phyloP scores from a whole-genome alignment of 2,329 filamentous ascomycete genomes.

The Bipolaris cookei region DNA sequence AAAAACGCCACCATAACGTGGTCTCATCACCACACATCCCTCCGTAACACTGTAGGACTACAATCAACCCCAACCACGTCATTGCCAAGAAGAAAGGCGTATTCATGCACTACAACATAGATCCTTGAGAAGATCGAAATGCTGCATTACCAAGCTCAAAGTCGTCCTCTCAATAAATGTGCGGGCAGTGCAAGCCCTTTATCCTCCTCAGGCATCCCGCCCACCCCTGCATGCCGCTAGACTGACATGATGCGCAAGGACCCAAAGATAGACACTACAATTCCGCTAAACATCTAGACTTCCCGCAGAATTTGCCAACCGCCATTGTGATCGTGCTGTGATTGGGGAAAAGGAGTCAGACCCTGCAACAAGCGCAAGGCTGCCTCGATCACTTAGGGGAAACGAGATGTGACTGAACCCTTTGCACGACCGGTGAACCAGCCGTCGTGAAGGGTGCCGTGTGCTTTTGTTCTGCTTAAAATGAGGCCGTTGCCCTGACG shows the following conservation, averaged over 20 bases:
- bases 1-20: slow-evolving; percentile 14
- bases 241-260: slow-evolving; percentile 14
- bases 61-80: not conserved
- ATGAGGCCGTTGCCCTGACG: slow-evolving; percentile 24
- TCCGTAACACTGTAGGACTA: not conserved
- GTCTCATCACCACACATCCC: slow-evolving; percentile 2
- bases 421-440: slow-evolving; percentile 30
- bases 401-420: slow-evolving; percentile 26
- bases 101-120: not conserved
- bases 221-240: slow-evolving; percentile 16
- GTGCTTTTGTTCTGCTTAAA: slow-evolving; percentile 30
- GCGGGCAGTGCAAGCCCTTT: slow-evolving; percentile 19
- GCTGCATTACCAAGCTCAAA: slow-evolving; percentile 1
- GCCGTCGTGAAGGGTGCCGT: slow-evolving; percentile 20
- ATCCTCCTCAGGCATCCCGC: slow-evolving; percentile 21
- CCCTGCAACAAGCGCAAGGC: slow-evolving; percentile 23
- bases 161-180: slow-evolving; percentile 19
- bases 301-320: slow-evolving; percentile 9
- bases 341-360: slow-evolving; percentile 16
- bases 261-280: slow-evolving; percentile 28
- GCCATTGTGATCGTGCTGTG: slow-evolving; percentile 14
- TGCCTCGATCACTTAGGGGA: slow-evolving; percentile 23
- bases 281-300: slow-evolving; percentile 25
- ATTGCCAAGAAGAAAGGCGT: not conserved
- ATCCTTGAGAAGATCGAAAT: not conserved